Evolutionary conservation across 139 green algal genomes (phyloP), one percentile per base, ranked within the genome.

Genomic region (Monoraphidium neglectum): DNA sequence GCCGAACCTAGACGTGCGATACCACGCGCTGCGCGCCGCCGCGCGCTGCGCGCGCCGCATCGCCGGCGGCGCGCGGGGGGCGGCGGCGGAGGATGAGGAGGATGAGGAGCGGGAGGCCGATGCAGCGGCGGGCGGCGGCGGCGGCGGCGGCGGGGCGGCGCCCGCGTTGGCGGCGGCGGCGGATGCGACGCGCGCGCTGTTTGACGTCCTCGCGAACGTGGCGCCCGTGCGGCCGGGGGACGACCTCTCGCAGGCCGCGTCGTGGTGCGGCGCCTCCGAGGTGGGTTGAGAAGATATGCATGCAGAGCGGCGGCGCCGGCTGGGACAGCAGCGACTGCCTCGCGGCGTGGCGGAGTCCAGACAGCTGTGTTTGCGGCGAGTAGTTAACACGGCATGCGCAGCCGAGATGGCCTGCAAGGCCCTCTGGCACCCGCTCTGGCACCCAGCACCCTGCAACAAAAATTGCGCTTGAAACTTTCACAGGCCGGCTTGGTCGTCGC

Each of bases 241-340:
- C 12, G 68, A 46, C 35, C 23, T 53, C 26, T 24, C 13, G 6
- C 35, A 60, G 33, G 70, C 87, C 23, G 51, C 47, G 28, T 93
- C 91, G 0, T 96, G 91, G 91, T 94, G 90, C 70, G 88, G 91
- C 0, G 84, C 86, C 0, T 61, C 83, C 24, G 90, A 93, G 83
- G 85, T 89, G 53, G 75, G 51, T 23, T 4, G 33, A 3, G 15
- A 35, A 65, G 46, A 8, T 13, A 30, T 60, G 43, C 24, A 1
- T 30, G 38, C 38, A 1, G 13, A 73, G 10, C 6, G 6, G 46
- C 18, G 15, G 33, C 60, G 38, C 24, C 30, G 49, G 36, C 1
- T 47, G 32, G 37, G 46, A 1, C 3, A n/a, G n/a, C 36, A 6
- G 69, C 36, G 69, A 33, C 15, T 67, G 32, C 4, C 16, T 32